These are phyloP conservation scores for Blastocystis sp. DNA, from an alignment of 352 stramenopile species.

Conservation along the genomic window DNA sequence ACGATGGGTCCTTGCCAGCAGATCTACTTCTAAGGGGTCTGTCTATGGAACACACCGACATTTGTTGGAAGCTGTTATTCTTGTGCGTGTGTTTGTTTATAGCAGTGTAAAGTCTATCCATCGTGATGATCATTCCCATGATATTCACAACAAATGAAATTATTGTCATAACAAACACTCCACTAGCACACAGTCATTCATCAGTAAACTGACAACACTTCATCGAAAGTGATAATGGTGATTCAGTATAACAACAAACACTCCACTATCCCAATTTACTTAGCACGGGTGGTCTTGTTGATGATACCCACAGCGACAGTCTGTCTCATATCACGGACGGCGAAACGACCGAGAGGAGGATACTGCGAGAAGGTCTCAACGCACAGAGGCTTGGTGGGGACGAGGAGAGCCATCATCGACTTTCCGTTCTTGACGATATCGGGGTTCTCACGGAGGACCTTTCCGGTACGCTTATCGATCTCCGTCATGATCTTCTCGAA, in stretches of 20 bases:
- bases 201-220: too few species aligned
- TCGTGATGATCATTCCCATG: too few species aligned
- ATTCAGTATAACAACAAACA: too few species aligned
- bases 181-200: too few species aligned
- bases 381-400: slow-evolving; percentile 81
- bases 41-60: background rate
- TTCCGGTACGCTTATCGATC: slow-evolving; percentile 86
- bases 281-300: slow-evolving; percentile 66
- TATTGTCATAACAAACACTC: too few species aligned
- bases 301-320: slow-evolving; percentile 91
- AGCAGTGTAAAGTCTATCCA: too few species aligned
- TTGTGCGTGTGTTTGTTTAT: too few species aligned
- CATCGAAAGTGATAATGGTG: too few species aligned
- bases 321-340: slow-evolving; percentile 86
- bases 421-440: slow-evolving; percentile 86
- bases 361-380: slow-evolving; percentile 92
- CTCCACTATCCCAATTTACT: background rate
- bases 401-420: slow-evolving; percentile 83
- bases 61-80: slow-evolving; percentile 31
- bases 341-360: slow-evolving; percentile 85
- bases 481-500: slow-evolving; percentile 85
- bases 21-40: slow-evolving; percentile 98
- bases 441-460: slow-evolving; percentile 78
- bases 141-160: too few species aligned
- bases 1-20: slow-evolving; percentile 93